Conservation (phyloP, 2,329 filamentous ascomycete species). For the Chaetomiaceae sp. region DNA sequence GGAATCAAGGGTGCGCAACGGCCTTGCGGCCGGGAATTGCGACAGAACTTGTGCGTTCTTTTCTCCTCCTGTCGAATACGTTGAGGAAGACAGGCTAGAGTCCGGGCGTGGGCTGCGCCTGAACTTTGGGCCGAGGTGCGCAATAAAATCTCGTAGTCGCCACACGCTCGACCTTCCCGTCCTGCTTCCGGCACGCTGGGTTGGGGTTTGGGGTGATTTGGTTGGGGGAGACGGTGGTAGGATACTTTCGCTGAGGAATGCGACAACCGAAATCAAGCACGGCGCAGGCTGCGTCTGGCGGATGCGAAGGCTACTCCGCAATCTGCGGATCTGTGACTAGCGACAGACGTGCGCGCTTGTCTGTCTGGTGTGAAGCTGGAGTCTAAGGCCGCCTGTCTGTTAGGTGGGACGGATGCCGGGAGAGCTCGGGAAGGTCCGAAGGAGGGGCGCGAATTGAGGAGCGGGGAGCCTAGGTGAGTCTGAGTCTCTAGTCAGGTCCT, state of each 20-base stretch:
- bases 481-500: too few species aligned
- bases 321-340: too few species aligned
- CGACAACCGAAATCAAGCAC: not conserved
- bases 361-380: not conserved
- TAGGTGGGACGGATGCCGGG: not conserved
- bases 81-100: not conserved
- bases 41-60: not conserved
- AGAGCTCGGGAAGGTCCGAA: not conserved
- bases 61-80: not conserved
- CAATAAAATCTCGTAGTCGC: slow-evolving; percentile 6
- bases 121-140: slow-evolving; percentile 6
- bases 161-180: slow-evolving; percentile 2
- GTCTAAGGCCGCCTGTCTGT: not conserved
- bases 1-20: not conserved
- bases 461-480: too few species aligned
- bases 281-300: not conserved
- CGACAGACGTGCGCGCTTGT: not conserved
- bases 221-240: not conserved
- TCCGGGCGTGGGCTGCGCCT: not conserved
- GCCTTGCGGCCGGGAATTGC: slow-evolving; percentile 4
- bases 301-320: too few species aligned
- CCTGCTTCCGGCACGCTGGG: not conserved
- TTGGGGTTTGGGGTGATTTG: not conserved
- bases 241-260: slow-evolving; percentile 1
- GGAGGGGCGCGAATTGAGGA: not conserved